Conservation (phyloP, 1,284 basidiomycete species). For the Cutaneotrichosporon cyanovorans region DNA sequence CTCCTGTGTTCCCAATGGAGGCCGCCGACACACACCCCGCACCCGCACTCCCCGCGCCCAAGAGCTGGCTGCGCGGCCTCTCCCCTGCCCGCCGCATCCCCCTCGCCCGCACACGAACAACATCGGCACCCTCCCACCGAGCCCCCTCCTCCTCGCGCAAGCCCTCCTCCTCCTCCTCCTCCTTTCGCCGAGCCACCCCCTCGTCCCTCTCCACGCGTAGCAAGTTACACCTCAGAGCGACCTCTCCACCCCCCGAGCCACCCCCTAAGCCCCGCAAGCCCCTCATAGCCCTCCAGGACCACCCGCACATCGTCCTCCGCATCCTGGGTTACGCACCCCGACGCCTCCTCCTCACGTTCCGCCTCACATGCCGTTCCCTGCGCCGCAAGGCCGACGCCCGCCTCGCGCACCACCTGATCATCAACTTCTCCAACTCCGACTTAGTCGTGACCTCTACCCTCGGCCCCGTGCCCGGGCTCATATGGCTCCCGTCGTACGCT, state of each 20-base stretch:
- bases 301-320: constrained; percentile 1
- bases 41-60: too few relatives aligned
- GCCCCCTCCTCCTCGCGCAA: too few relatives aligned
- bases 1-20: too few relatives aligned
- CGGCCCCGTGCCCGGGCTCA: neutral
- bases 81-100: too few relatives aligned
- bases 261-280: too few relatives aligned
- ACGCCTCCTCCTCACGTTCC: neutral
- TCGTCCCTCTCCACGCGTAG: too few relatives aligned
- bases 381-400: constrained; percentile 2
- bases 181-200: neutral
- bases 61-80: too few relatives aligned
- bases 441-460: neutral
- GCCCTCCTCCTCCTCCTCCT: neutral
- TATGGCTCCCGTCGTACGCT: neutral
- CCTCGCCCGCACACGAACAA: neutral
- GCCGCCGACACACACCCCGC: too few relatives aligned
- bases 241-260: neutral
- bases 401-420: constrained; percentile 2
- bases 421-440: neutral
- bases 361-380: neutral
- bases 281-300: neutral
- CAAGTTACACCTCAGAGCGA: too few relatives aligned
- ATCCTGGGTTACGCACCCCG: neutral
- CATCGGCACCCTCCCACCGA: neutral